A percentile compares a stretch with the other conserved stretches of the same genome.
These are phyloP conservation scores for Myriosclerotinia duriaeana DNA, from an alignment of 2,329 filamentous ascomycete genomes.

Conservation along the genomic window DNA sequence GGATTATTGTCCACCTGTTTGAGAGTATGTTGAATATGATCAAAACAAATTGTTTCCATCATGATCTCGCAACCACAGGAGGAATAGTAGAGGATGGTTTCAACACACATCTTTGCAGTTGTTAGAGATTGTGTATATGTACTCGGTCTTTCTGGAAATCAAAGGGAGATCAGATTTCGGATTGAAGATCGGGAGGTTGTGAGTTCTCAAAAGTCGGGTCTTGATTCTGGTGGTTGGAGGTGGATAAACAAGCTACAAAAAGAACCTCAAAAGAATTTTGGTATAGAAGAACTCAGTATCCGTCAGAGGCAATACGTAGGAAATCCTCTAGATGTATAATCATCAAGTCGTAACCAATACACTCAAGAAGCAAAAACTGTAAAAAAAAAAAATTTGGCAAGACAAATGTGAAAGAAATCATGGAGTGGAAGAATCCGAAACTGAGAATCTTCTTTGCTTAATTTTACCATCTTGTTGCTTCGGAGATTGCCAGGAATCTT, in stretches of 20 bases:
- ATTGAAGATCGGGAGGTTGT: too few relatives aligned
- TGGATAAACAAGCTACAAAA: not conserved
- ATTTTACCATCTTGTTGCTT: not conserved
- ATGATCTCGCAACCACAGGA: not conserved
- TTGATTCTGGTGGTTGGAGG: not conserved
- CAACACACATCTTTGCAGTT: not conserved
- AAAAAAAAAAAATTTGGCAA: too few relatives aligned
- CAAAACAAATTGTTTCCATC: slow-evolving; percentile 12
- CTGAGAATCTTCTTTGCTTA: not conserved
- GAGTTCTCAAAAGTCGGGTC: not conserved
- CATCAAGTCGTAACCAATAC: too few relatives aligned
- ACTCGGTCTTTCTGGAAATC: not conserved
- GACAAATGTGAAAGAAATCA: not conserved
- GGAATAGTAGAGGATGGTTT: not conserved
- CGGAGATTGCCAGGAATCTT: not conserved
- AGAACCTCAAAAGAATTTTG: not conserved
- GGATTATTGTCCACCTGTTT: not conserved
- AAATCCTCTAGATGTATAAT: too few relatives aligned
- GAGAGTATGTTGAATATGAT: not conserved
- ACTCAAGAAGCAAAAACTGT: too few relatives aligned
- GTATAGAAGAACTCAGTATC: too few relatives aligned
- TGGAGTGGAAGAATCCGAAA: not conserved
- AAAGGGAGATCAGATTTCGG: too few relatives aligned
- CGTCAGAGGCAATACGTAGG: too few relatives aligned
- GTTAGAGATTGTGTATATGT: too few relatives aligned